A percentile compares a stretch with the other conserved stretches of the same genome.
These are phyloP conservation scores for Fusarium transvaalense DNA, from an alignment of 2,329 filamentous ascomycete species.

Conservation along the genomic window DNA sequence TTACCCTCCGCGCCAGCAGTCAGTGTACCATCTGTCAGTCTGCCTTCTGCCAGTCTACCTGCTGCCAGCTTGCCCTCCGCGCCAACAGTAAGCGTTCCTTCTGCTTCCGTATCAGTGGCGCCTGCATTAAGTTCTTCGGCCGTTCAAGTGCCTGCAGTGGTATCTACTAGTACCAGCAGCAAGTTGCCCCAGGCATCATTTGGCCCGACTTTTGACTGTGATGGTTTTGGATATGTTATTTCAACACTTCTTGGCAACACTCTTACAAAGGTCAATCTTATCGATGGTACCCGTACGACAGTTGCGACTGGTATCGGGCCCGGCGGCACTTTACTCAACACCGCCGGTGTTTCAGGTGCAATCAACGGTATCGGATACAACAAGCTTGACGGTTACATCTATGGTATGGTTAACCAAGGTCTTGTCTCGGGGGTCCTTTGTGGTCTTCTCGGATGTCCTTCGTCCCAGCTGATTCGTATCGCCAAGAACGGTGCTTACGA, in stretches of 20 bases:
- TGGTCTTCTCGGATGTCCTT: neutral
- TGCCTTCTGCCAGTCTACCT: neutral
- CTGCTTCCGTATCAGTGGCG: neutral
- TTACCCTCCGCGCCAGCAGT: neutral
- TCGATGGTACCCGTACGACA: neutral
- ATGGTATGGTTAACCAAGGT: constrained; percentile 5
- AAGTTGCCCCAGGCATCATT: constrained; percentile 5
- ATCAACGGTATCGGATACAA: constrained; percentile 18
- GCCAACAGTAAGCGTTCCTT: neutral
- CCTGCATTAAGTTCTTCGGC: neutral
- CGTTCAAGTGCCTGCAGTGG: neutral
- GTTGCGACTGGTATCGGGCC: constrained; percentile 2
- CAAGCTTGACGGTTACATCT: constrained; percentile 9
- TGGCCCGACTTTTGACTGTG: constrained; percentile 12
- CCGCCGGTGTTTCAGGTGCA: neutral
- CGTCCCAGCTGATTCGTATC: constrained; percentile 8
- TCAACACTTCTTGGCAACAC: constrained; percentile 9
- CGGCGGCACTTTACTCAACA: constrained; percentile 1
- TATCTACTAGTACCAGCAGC: constrained; percentile 1
- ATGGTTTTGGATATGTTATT: constrained; percentile 1
- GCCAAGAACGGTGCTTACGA: constrained; percentile 7
- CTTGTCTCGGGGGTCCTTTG: neutral
- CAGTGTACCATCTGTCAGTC: neutral
- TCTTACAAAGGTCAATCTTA: constrained; percentile 7
- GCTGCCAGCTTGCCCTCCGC: neutral